Base-by-base conservation (phyloP, 2,329 filamentous ascomycete species). In the Alternaria ventricosa region DNA sequence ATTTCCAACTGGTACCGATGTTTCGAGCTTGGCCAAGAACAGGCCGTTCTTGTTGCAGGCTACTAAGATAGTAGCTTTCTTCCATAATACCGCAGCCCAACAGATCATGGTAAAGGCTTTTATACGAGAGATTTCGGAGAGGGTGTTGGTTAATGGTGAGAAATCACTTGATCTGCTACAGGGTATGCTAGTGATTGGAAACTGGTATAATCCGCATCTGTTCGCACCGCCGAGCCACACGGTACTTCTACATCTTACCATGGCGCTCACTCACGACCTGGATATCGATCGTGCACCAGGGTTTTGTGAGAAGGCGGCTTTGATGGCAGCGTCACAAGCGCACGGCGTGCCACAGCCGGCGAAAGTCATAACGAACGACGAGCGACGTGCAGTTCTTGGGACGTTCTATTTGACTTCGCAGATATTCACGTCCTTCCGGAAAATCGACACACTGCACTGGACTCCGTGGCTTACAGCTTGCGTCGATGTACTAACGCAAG, bases 191-290 rank as follows among this genome's bases (percentile, higher is more conserved):
- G 30, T 66, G 27, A 41, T 66, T 27, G 43, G 46, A 11, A 53
- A 50, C 13, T 64, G 64, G 58, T 64, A 58, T 41, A 66, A 61
- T 12, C 61, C 57, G 11, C 64, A 66, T 28, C 28, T 59, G 3
- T 64, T 61, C 55, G 27, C 27, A 6, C 46, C 57, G 2, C 22
- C 54, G 25, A 66, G 53, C 41, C 57, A 56, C 28, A 59, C 44
- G 20, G 25, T 50, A n/a, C 41, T 66, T 12, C 54, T 66, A 4
- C 64, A 66, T 30, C 50, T 66, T 23, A 53, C 61, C 22, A 66
- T 66, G 64, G 43, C 64, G 8, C 61, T 66, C 46, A 41, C 41
- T 4, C 49, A 56, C 1, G 61, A 66, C 15, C 57, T 66, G 5
- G 45, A 55, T 5, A 58, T 66, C 28, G 57, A 64, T 13, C 63